phyloP scores from a whole-genome alignment of 2,329 filamentous ascomycete genomes.

The Xylaria sp. region DNA sequence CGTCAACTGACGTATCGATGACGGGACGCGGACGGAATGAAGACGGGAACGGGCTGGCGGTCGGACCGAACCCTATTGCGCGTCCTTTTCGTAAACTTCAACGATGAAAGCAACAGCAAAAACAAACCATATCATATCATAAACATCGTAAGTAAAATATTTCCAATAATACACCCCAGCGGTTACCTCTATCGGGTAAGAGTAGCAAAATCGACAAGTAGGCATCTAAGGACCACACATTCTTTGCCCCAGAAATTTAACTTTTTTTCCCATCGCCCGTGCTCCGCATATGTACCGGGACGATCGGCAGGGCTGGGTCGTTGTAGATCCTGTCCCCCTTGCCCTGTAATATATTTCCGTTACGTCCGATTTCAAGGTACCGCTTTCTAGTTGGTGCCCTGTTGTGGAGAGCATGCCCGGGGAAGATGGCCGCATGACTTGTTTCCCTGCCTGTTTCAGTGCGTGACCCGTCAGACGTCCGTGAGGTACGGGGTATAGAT shows the following conservation, averaged over 20 bases:
- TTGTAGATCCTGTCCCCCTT: not conserved
- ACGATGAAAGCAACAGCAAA: not conserved
- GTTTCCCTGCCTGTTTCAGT: not conserved
- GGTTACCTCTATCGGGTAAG: not conserved
- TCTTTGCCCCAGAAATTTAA: slow-evolving; percentile 22
- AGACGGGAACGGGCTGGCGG: not conserved
- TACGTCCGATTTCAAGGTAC: not conserved
- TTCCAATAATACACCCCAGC: not conserved
- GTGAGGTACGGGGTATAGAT: not conserved
- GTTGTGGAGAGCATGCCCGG: not conserved
- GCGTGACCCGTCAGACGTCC: not conserved
- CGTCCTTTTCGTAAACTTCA: no score
- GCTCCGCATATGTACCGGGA: slow-evolving; percentile 18
- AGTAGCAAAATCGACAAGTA: not conserved
- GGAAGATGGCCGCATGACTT: not conserved
- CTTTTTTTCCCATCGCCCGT: not conserved
- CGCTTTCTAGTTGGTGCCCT: not conserved
- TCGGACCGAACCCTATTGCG: slow-evolving; percentile 21
- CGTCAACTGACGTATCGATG: slow-evolving; percentile 27
- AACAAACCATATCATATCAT: not conserved
- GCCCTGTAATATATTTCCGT: not conserved
- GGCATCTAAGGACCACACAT: not conserved
- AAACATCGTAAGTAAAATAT: not conserved
- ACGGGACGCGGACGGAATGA: not conserved
- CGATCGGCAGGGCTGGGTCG: slow-evolving; percentile 23